Conservation (phyloP, 345 rosid species). For the Eucalyptus sp. region DNA sequence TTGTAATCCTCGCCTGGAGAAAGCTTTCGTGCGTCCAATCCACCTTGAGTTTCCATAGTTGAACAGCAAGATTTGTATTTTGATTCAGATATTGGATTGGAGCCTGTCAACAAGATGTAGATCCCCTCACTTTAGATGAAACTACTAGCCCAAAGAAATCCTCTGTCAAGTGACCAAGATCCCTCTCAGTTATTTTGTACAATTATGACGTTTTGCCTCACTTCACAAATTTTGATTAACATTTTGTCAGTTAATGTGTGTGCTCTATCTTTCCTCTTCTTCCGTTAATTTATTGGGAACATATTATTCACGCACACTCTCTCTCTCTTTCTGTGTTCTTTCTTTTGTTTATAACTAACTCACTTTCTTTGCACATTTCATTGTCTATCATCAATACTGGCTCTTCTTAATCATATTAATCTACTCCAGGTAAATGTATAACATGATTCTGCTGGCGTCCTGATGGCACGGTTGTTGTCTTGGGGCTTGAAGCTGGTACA, state of each 20-base stretch:
- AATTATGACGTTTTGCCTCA: not conserved
- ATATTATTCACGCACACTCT: not conserved
- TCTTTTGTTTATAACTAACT: too few species aligned
- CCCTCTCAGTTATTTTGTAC: not conserved
- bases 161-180: not conserved
- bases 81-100: not conserved
- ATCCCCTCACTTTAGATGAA: not conserved
- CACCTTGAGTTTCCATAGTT: not conserved
- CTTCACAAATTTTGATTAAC: not conserved
- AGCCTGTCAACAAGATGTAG: rapidly evolving
- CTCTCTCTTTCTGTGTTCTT: too few species aligned
- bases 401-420: too few species aligned
- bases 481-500: too few species aligned
- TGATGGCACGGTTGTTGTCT: too few species aligned
- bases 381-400: too few species aligned
- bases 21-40: rapidly evolving
- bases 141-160: not conserved
- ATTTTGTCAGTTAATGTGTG: not conserved
- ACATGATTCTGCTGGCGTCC: too few species aligned
- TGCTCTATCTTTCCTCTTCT: not conserved
- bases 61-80: not conserved
- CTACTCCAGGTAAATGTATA: too few species aligned
- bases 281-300: not conserved
- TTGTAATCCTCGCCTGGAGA: not conserved
- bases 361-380: too few species aligned